A percentile compares a stretch with the other conserved stretches of the same genome.
Conservation (phyloP, 2,329 filamentous ascomycete genomes). For the Ophiostoma angusticollis region DNA sequence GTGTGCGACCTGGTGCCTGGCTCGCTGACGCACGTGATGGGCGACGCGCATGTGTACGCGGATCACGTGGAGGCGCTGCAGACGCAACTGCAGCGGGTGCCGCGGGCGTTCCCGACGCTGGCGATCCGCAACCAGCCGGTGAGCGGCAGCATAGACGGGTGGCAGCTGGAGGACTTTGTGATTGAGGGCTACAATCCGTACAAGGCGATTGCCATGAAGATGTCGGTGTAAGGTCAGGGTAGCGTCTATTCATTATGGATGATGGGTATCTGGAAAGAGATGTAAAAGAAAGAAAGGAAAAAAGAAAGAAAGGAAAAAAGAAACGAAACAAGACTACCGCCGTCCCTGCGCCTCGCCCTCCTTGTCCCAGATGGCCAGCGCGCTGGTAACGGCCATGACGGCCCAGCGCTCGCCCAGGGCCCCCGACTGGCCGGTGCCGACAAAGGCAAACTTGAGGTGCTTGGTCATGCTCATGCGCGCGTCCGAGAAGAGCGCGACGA, state of each 20-base stretch:
- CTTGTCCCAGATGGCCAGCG: slow-evolving; percentile 21
- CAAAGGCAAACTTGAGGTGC: slow-evolving; percentile 26
- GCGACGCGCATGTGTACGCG: slow-evolving; percentile 90
- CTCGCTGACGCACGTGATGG: slow-evolving; percentile 88
- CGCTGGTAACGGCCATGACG: slow-evolving; percentile 29
- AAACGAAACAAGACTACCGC: neutral
- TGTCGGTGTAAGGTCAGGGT: slow-evolving; percentile 56
- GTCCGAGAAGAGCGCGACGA: slow-evolving; percentile 29
- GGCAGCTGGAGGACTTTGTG: slow-evolving; percentile 78
- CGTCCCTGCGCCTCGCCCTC: slow-evolving; percentile 8
- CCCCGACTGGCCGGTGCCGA: slow-evolving; percentile 26
- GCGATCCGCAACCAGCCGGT: slow-evolving; percentile 49
- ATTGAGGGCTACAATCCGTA: slow-evolving; percentile 83
- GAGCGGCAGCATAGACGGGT: slow-evolving; percentile 73
- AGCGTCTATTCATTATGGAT: neutral
- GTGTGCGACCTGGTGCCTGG: slow-evolving; percentile 76
- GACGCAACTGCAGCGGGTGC: slow-evolving; percentile 67
- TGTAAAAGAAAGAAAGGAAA: neutral
- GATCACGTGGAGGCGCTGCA: slow-evolving; percentile 85
- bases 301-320: neutral
- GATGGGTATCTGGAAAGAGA: slow-evolving; percentile 1
- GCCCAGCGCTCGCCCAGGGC: slow-evolving; percentile 29
- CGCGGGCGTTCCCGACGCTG: slow-evolving; percentile 66
- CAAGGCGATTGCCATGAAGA: slow-evolving; percentile 93
- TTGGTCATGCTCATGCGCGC: slow-evolving; percentile 21